A percentile compares a stretch with the other conserved stretches of the same genome.
Conservation (phyloP, 179 eudicot genomes). For the Pouteria campechiana region DNA sequence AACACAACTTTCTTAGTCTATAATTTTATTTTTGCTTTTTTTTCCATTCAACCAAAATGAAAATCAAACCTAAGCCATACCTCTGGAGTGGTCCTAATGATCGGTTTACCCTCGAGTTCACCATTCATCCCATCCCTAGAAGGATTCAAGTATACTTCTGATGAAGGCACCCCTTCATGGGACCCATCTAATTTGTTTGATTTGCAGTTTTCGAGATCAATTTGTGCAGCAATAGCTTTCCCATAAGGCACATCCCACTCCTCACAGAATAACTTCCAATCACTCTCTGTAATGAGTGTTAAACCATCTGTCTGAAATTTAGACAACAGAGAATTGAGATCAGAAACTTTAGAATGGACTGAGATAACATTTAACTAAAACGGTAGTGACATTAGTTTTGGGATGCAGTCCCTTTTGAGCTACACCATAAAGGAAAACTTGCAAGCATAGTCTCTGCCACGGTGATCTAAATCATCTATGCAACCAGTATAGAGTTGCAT, state of each 20-base stretch:
- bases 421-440: no score
- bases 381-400: no score
- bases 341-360: neutral
- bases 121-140: conserved; percentile 28
- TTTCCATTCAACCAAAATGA: no score
- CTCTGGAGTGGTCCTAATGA: conserved; percentile 64
- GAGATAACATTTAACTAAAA: no score
- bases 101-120: conserved; percentile 34
- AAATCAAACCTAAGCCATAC: no score
- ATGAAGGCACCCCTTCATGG: conserved; percentile 33
- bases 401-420: no score
- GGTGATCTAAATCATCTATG: no score
- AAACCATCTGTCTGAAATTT: conserved; percentile 56
- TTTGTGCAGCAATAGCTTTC: conserved; percentile 54
- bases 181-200: conserved; percentile 26
- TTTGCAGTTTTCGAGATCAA: conserved; percentile 27
- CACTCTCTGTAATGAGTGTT: conserved; percentile 57
- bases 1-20: no score
- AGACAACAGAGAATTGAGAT: conserved; percentile 3
- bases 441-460: no score
- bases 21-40: no score
- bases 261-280: conserved; percentile 82
- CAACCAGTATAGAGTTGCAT: no score
- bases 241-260: conserved; percentile 63
- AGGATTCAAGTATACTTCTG: conserved; percentile 33